Conservation (phyloP, 2,329 filamentous ascomycete species). For the Ampelomyces quisqualis region DNA sequence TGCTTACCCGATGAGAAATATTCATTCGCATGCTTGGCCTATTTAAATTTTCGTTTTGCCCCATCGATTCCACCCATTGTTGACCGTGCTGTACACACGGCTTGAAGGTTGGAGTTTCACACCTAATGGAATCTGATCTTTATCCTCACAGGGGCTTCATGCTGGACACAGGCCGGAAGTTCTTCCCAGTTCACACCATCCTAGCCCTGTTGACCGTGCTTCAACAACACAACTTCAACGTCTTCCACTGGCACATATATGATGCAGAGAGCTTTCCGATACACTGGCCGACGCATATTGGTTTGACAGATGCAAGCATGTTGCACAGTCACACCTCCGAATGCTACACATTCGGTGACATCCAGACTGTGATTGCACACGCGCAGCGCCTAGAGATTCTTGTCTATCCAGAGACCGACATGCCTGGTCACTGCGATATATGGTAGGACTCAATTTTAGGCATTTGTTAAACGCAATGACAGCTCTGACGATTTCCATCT, state of each 20-base stretch:
- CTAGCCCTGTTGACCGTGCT: neutral
- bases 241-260: neutral
- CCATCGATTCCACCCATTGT: neutral
- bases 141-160: neutral
- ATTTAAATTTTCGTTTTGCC: too few species aligned
- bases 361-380: neutral
- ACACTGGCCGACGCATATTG: neutral
- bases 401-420: neutral
- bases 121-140: neutral
- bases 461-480: neutral
- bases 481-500: neutral
- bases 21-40: too few species aligned
- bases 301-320: neutral
- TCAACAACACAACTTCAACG: neutral
- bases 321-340: neutral
- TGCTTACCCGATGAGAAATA: too few species aligned
- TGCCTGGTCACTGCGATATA: neutral
- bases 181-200: neutral
- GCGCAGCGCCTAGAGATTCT: neutral
- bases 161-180: neutral
- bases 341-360: neutral
- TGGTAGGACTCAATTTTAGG: neutral
- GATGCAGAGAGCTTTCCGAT: neutral
- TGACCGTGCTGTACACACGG: too few species aligned
- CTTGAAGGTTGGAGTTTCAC: too few species aligned